A percentile compares a stretch with the other conserved stretches of the same genome.
Evolutionary conservation across 371 early-diverging fungal genomes (phyloP).

Genomic region (Actinomortierella ambigua): DNA sequence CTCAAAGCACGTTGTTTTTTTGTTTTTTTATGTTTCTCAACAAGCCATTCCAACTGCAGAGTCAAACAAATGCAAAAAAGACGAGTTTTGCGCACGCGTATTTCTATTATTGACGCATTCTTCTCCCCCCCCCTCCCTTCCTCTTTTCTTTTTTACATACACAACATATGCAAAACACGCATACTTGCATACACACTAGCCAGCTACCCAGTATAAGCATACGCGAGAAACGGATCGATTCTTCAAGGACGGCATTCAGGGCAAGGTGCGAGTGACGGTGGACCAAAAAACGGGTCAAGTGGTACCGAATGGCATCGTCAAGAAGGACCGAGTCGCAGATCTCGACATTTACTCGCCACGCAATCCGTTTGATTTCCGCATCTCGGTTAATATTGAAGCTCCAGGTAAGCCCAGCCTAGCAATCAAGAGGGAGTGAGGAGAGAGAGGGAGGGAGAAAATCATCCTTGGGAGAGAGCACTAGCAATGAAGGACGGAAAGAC

Average conservation of each 20-base stretch:
- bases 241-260: constrained; percentile 35
- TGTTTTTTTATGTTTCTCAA: constrained; percentile 2
- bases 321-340: constrained; percentile 68
- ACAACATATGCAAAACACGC: no score
- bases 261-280: constrained; percentile 66
- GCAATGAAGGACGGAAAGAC: not conserved
- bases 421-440: no score
- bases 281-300: constrained; percentile 65
- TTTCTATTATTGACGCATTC: not conserved
- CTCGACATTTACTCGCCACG: constrained; percentile 75
- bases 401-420: constrained; percentile 48
- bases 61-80: constrained; percentile 8
- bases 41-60: constrained; percentile 3
- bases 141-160: no score
- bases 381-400: constrained; percentile 73
- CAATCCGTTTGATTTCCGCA: constrained; percentile 72
- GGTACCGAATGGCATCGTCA: constrained; percentile 64
- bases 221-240: constrained; percentile 73
- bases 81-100: constrained; percentile 1
- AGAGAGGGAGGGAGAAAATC: no score
- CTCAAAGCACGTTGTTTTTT: no score
- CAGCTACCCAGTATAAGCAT: constrained; percentile 65
- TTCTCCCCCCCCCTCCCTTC: no score
- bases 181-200: constrained; percentile 23
- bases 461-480: no score